These are phyloP conservation scores for Cladosporium sp. DNA, from an alignment of 2,329 filamentous ascomycete species.

Conservation along the genomic window DNA sequence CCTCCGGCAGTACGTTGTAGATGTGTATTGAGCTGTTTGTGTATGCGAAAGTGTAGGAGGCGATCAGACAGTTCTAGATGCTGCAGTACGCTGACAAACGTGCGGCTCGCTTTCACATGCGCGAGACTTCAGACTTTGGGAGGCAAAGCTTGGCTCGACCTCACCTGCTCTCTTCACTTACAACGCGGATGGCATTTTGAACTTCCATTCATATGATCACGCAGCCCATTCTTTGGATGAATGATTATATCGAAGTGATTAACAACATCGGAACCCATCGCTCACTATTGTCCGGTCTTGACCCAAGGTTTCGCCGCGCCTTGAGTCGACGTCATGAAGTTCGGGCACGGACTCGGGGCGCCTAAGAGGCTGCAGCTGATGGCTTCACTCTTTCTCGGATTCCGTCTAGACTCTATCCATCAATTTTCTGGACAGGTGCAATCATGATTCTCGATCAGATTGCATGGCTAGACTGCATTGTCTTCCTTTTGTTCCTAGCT, in stretches of 20 bases:
- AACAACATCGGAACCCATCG: too few species aligned
- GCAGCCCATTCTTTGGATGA: too few species aligned
- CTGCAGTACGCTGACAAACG: conserved; percentile 11
- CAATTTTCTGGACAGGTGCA: neutral
- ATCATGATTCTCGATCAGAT: conserved; percentile 71
- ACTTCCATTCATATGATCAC: too few species aligned
- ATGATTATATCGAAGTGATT: too few species aligned
- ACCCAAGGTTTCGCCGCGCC: neutral
- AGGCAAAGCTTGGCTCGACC: neutral
- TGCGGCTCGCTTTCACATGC: conserved; percentile 2
- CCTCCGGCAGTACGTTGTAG: conserved; percentile 3
- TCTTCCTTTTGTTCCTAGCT: conserved; percentile 66
- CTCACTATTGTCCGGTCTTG: neutral
- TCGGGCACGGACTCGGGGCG: conserved; percentile 5
- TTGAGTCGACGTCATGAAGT: conserved; percentile 11
- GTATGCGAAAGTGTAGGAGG: neutral
- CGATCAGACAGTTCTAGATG: too few species aligned
- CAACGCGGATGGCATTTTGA: too few species aligned
- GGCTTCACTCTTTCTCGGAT: neutral
- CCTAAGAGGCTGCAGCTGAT: conserved; percentile 1
- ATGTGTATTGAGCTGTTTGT: neutral
- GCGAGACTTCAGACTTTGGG: neutral
- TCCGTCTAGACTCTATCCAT: neutral
- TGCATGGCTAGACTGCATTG: conserved; percentile 69
- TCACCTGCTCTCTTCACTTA: neutral